phyloP scores from a whole-genome alignment of 108 stramenopile species.

The Pseudonitzschia pungens region DNA sequence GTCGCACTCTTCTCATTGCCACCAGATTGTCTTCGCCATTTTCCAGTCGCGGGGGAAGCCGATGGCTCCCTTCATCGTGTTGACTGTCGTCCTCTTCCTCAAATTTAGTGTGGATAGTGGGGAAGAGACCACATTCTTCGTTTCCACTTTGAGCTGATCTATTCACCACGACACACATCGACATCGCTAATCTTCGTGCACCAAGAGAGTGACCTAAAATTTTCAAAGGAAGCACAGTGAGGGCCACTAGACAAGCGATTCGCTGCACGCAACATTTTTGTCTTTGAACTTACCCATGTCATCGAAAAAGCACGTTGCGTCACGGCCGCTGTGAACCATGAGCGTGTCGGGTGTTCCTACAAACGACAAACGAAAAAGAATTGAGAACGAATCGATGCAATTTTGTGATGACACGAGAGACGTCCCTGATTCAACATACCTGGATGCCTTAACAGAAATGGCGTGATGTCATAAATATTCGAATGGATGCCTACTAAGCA shows the following conservation, averaged over 20 bases:
- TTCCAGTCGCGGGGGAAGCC: slow-evolving; percentile 8
- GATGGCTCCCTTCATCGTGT: neutral
- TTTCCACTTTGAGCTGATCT: slow-evolving; percentile 31
- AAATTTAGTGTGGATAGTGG: slow-evolving; percentile 24
- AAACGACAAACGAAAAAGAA: neutral
- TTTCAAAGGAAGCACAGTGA: neutral
- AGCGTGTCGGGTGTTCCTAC: slow-evolving; percentile 87
- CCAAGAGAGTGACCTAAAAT: slow-evolving; percentile 55
- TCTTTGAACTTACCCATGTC: slow-evolving; percentile 50
- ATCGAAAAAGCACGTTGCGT: slow-evolving; percentile 90
- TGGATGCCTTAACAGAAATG: slow-evolving; percentile 89
- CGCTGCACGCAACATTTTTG: neutral
- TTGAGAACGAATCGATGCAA: neutral
- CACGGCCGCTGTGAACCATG: slow-evolving; percentile 84
- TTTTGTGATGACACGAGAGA: too few relatives aligned
- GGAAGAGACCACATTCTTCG: slow-evolving; percentile 27
- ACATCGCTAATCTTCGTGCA: slow-evolving; percentile 59
- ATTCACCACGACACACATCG: slow-evolving; percentile 65
- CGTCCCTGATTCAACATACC: neutral
- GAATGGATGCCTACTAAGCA: slow-evolving; percentile 91
- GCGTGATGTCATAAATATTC: slow-evolving; percentile 86
- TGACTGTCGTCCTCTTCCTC: neutral
- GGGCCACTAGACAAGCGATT: neutral
- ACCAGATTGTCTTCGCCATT: slow-evolving; percentile 24
- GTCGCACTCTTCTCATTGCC: slow-evolving; percentile 10